Conservation (phyloP, 2,329 filamentous ascomycete species). For the Curvularia lunata region DNA sequence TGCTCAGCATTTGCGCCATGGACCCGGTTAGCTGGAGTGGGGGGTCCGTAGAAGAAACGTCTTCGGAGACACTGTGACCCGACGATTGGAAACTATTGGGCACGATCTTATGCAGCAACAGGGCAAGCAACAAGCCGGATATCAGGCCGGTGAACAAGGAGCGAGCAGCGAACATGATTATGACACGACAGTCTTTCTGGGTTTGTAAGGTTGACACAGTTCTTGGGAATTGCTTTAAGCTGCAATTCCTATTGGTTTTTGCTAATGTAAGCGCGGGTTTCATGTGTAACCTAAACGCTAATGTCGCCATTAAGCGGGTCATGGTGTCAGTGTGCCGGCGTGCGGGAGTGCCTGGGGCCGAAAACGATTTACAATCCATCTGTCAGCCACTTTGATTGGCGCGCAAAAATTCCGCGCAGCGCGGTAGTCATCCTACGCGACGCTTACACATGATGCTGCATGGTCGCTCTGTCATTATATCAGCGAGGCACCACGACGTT, state of each 20-base stretch:
- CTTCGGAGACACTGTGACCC: slow-evolving; percentile 12
- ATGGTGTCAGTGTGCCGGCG: background rate
- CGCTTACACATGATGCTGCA: background rate
- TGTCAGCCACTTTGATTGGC: slow-evolving; percentile 6
- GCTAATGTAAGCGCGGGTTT: background rate
- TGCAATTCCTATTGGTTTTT: background rate
- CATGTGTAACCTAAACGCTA: background rate
- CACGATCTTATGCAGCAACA: slow-evolving; percentile 33
- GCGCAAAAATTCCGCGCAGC: slow-evolving; percentile 8
- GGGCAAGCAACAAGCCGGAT: slow-evolving; percentile 35
- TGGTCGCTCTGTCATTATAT: background rate
- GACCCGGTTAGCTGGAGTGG: slow-evolving; percentile 18
- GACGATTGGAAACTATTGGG: slow-evolving; percentile 27
- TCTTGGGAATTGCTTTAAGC: background rate
- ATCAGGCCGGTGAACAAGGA: slow-evolving; percentile 34
- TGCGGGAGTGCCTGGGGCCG: background rate
- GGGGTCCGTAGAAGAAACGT: slow-evolving; percentile 16
- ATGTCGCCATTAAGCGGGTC: background rate
- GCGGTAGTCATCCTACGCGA: background rate
- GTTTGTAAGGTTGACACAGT: slow-evolving; percentile 8
- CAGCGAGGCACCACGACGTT: background rate
- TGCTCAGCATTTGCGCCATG: slow-evolving; percentile 44
- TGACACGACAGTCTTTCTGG: slow-evolving; percentile 21
- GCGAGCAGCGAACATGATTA: slow-evolving; percentile 22
- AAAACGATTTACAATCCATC: slow-evolving; percentile 13